These are phyloP conservation scores for Dalbergia cochinchinensis DNA, from an alignment of 306 rosid species.

Conservation along the genomic window DNA sequence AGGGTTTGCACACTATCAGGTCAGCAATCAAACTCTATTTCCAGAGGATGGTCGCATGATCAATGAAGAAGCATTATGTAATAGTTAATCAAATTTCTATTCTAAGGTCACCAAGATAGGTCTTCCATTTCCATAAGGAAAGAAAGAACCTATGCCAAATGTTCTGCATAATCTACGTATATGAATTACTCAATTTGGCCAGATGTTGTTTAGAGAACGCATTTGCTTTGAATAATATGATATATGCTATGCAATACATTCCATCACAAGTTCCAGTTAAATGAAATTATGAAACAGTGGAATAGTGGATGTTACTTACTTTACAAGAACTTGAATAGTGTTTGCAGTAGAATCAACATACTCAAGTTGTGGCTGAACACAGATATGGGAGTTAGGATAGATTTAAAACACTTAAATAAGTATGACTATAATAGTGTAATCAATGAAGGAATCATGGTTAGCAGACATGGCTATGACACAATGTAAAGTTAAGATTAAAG, in stretches of 20 bases:
- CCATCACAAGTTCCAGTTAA: not conserved
- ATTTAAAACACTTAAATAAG: not conserved
- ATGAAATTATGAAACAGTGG: not conserved
- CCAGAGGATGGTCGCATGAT: constrained; percentile 2
- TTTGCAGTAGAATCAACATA: constrained; percentile 51
- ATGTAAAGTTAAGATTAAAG: constrained; percentile 8
- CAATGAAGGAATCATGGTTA: not conserved
- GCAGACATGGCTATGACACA: constrained; percentile 1
- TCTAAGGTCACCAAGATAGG: not conserved
- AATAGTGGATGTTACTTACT: constrained; percentile 64
- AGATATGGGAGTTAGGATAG: constrained; percentile 44
- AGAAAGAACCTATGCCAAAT: not conserved
- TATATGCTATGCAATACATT: not conserved
- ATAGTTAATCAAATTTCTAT: constrained; percentile 23
- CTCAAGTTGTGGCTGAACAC: constrained; percentile 76
- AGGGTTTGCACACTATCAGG: not conserved
- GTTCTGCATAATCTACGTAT: constrained; percentile 17
- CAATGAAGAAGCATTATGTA: constrained; percentile 2
- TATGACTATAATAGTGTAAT: constrained; percentile 3
- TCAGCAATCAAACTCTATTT: not conserved
- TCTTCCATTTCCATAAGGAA: not conserved
- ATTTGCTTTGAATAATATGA: constrained; percentile 22
- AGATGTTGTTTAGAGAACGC: not conserved
- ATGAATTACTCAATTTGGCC: constrained; percentile 14
- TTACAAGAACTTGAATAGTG: constrained; percentile 63